Evolutionary conservation across 768 basidiomycete species (phyloP).

Genomic region (Antrodiella citrinella): DNA sequence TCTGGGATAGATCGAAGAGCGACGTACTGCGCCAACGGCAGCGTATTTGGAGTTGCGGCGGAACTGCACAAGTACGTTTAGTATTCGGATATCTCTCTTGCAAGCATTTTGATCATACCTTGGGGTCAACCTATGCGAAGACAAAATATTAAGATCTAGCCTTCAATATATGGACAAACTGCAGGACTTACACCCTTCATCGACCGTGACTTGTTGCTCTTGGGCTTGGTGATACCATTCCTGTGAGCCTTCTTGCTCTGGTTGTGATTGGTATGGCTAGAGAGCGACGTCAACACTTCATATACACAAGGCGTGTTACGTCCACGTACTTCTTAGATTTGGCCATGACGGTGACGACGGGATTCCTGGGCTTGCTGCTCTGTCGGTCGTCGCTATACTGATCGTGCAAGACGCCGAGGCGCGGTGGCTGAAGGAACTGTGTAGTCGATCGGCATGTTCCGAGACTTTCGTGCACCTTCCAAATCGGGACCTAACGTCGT

Average conservation of each 20-base stretch:
- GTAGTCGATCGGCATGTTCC: not conserved
- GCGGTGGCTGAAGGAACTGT: not conserved
- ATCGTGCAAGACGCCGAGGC: not conserved
- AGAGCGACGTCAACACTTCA: constrained; percentile 3
- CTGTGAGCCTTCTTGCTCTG: constrained; percentile 95
- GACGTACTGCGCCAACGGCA: constrained; percentile 64
- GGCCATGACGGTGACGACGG: constrained; percentile 55
- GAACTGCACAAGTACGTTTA: constrained; percentile 44
- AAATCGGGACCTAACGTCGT: not conserved
- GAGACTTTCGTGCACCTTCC: not conserved
- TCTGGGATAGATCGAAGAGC: not conserved
- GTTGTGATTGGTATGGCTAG: constrained; percentile 90
- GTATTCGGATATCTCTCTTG: constrained; percentile 5
- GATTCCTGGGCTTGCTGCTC: constrained; percentile 1
- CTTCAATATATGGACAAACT: not conserved
- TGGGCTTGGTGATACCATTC: constrained; percentile 90
- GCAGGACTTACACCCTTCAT: constrained; percentile 81
- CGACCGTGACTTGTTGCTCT: constrained; percentile 65
- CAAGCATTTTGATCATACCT: constrained; percentile 36
- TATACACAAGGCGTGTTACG: constrained; percentile 6
- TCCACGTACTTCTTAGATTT: constrained; percentile 93
- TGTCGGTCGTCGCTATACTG: not conserved
- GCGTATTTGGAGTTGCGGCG: constrained; percentile 76
- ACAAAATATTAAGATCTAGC: constrained; percentile 5
- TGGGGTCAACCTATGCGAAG: constrained; percentile 62